These are phyloP conservation scores for Cyberlindnera maritima DNA, from an alignment of 805 yeast genomes.

Conservation along the genomic window DNA sequence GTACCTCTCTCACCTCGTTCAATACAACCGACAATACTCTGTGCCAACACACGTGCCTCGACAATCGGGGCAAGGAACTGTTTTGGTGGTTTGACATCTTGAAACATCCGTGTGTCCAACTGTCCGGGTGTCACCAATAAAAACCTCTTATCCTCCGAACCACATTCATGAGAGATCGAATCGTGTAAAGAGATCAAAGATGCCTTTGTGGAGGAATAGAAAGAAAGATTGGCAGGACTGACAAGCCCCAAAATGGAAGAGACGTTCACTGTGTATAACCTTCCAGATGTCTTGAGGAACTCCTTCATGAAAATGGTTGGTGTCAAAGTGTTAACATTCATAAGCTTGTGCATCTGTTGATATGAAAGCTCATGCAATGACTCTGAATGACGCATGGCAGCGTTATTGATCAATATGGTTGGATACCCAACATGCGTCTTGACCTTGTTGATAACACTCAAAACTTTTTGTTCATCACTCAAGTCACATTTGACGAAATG, in stretches of 20 bases:
- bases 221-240: conserved; percentile 73
- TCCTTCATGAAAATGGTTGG: conserved; percentile 65
- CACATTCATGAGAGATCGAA: conserved; percentile 69
- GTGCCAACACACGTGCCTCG: conserved; percentile 57
- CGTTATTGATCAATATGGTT: conserved; percentile 75
- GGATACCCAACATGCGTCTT: conserved; percentile 48
- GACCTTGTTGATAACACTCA: conserved; percentile 38
- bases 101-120: conserved; percentile 69
- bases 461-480: conserved; percentile 43
- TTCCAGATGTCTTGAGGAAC: conserved; percentile 49
- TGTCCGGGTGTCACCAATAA: conserved; percentile 84
- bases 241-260: conserved; percentile 79
- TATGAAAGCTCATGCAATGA: conserved; percentile 46
- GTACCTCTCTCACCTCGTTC: conserved; percentile 67
- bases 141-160: conserved; percentile 60
- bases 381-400: conserved; percentile 63
- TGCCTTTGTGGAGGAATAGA: conserved; percentile 86
- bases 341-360: conserved; percentile 52
- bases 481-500: conserved; percentile 65
- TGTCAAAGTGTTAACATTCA: conserved; percentile 64
- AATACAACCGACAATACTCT: conserved; percentile 49
- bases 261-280: conserved; percentile 76
- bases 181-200: conserved; percentile 83
- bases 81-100: conserved; percentile 73
- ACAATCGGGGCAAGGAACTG: conserved; percentile 76